Percentiles rank a stretch among this genome's conserved stretches.
Conservation (phyloP, 495 filamentous ascomycete genomes). For the Aspergillus asperescens region DNA sequence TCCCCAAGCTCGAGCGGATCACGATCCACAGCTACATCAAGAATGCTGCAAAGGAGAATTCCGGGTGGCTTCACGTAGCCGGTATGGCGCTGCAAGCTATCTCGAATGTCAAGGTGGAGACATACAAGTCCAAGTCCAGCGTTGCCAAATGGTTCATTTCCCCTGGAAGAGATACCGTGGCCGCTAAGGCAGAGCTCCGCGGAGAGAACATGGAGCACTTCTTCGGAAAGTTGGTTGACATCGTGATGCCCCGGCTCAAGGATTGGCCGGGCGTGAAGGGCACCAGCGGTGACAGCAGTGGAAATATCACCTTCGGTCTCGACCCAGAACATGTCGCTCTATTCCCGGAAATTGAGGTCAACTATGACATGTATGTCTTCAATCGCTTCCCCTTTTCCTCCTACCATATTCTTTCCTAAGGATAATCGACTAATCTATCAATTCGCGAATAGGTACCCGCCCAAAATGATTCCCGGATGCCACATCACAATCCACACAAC, state of each 20-base stretch:
- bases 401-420: no score
- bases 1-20: slow-evolving; percentile 75
- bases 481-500: slow-evolving; percentile 83
- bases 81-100: slow-evolving; percentile 81
- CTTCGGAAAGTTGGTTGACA: slow-evolving; percentile 73
- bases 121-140: slow-evolving; percentile 61
- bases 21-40: slow-evolving; percentile 71
- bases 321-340: slow-evolving; percentile 61
- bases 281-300: slow-evolving; percentile 71
- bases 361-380: slow-evolving; percentile 75
- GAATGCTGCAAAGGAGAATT: slow-evolving; percentile 55
- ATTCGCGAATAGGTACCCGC: slow-evolving; percentile 56
- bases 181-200: slow-evolving; percentile 62
- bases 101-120: slow-evolving; percentile 65
- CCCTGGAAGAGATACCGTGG: slow-evolving; percentile 44
- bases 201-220: slow-evolving; percentile 86
- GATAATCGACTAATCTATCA: not conserved
- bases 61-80: slow-evolving; percentile 67
- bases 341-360: slow-evolving; percentile 90
- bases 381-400: not conserved
- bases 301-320: slow-evolving; percentile 82
- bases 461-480: slow-evolving; percentile 89
- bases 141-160: slow-evolving; percentile 63
- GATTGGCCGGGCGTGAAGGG: slow-evolving; percentile 84
- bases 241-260: slow-evolving; percentile 91